phyloP scores from a whole-genome alignment of 768 basidiomycete species.

The Rhizopogon salebrosus region DNA sequence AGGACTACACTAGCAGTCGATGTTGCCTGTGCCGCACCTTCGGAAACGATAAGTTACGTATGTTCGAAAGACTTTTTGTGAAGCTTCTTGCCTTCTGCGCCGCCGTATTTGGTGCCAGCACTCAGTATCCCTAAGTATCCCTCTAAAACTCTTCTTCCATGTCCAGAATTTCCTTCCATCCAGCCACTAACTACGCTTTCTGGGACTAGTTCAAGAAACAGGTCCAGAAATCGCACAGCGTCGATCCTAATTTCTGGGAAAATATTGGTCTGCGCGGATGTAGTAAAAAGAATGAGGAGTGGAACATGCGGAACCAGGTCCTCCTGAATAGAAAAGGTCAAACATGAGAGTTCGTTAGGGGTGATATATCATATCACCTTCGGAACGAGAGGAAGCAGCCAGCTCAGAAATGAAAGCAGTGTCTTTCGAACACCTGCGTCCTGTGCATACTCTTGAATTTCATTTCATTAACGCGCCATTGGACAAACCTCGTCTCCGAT shows the following conservation, averaged over 20 bases:
- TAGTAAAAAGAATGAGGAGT: conserved; percentile 74
- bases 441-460: conserved; percentile 33
- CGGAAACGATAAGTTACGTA: background rate
- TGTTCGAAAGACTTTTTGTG: background rate
- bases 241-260: conserved; percentile 94
- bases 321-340: conserved; percentile 39
- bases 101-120: conserved; percentile 58
- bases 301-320: conserved; percentile 71
- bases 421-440: conserved; percentile 76
- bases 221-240: conserved; percentile 72
- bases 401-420: conserved; percentile 60
- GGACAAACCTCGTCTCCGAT: conserved; percentile 75
- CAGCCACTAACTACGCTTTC: conserved; percentile 63
- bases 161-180: conserved; percentile 44
- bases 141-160: conserved; percentile 64
- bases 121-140: conserved; percentile 79
- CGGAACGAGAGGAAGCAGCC: conserved; percentile 65
- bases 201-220: conserved; percentile 70
- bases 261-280: conserved; percentile 90
- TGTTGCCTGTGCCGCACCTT: conserved; percentile 37
- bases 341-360: background rate
- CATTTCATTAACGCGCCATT: background rate
- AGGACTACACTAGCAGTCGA: conserved; percentile 63
- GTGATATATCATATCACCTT: conserved; percentile 33
- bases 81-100: conserved; percentile 41